A percentile compares a stretch with the other conserved stretches of the same genome.
Conservation (phyloP, 2,329 filamentous ascomycete species). For the Neofusicoccum sp. region DNA sequence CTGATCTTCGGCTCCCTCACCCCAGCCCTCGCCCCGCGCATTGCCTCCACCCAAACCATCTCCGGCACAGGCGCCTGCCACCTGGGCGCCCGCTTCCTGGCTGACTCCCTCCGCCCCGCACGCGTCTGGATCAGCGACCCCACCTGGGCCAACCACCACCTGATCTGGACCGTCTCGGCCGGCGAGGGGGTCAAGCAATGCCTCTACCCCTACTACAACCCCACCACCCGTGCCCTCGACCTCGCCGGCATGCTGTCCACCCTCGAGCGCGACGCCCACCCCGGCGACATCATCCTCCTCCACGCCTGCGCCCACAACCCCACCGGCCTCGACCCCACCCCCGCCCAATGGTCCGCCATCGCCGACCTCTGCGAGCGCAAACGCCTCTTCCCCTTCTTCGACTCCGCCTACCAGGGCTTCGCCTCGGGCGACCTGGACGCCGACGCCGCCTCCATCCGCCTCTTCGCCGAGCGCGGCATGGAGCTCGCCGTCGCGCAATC, state of each 20-base stretch:
- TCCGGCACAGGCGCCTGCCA: constrained; percentile 40
- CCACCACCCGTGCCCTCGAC: constrained; percentile 26
- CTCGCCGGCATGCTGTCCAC: constrained; percentile 30
- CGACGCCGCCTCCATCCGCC: constrained; percentile 37
- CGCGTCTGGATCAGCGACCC: constrained; percentile 35
- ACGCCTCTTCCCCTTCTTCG: constrained; percentile 37
- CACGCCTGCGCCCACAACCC: constrained; percentile 42
- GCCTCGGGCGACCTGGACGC: constrained; percentile 34
- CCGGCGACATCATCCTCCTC: constrained; percentile 36
- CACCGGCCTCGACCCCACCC: constrained; percentile 36
- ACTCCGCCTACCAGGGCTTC: constrained; percentile 42
- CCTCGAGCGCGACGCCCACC: constrained; percentile 25
- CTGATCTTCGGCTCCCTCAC: constrained; percentile 27
- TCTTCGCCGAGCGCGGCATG: constrained; percentile 26
- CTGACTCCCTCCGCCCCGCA: constrained; percentile 22
- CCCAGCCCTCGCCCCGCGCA: constrained; percentile 5
- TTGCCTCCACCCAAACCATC: constrained; percentile 36
- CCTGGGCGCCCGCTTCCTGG: constrained; percentile 30
- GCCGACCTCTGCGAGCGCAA: constrained; percentile 31
- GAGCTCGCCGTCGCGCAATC: constrained; percentile 34
- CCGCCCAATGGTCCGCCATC: constrained; percentile 35
- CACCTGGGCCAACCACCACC: constrained; percentile 35
- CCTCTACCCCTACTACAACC: constrained; percentile 31
- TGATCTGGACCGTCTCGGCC: constrained; percentile 29
- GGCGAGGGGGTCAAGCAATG: constrained; percentile 23